Percentiles rank a stretch among this genome's conserved stretches.
phyloP scores from a whole-genome alignment of 2,329 filamentous ascomycete species.

The Colletotrichum agaves region DNA sequence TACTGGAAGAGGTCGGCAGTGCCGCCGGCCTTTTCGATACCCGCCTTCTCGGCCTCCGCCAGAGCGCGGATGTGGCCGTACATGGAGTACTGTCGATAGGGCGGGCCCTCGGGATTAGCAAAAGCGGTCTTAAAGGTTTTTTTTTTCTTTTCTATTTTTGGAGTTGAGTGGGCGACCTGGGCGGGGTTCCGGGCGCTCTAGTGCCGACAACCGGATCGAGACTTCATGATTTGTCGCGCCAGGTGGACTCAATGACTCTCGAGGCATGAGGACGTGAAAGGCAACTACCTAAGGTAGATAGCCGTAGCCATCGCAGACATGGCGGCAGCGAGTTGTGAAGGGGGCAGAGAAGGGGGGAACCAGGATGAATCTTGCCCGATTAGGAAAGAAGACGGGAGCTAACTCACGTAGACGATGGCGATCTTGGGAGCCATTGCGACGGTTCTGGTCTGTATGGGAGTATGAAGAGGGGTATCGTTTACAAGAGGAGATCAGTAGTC shows the following conservation, averaged over 20 bases:
- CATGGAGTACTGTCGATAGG: conserved; percentile 80
- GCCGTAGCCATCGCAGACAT: too few relatives aligned
- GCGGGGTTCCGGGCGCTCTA: conserved; percentile 7
- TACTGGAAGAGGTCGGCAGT: conserved; percentile 84
- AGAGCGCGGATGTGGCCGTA: conserved; percentile 89
- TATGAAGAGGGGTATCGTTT: conserved; percentile 8
- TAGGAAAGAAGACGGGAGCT: conserved; percentile 17
- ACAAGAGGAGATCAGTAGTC: not conserved
- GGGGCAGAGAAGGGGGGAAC: conserved; percentile 6
- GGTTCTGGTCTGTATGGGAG: conserved; percentile 33
- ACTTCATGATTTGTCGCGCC: not conserved
- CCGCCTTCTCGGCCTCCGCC: conserved; percentile 90
- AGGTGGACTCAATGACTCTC: too few relatives aligned
- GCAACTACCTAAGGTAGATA: too few relatives aligned
- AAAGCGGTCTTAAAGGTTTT: not conserved
- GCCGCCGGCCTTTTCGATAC: conserved; percentile 89
- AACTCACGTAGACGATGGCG: conserved; percentile 88
- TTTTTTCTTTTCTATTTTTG: not conserved
- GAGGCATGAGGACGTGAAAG: not conserved
- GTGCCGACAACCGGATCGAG: conserved; percentile 10
- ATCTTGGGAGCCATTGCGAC: conserved; percentile 87
- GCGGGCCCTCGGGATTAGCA: conserved; percentile 15
- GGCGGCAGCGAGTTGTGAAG: conserved; percentile 12
- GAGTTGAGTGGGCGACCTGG: not conserved
- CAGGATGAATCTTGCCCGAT: conserved; percentile 13